phyloP scores from a whole-genome alignment of 805 yeast genomes.

The Candida chauliodis region DNA sequence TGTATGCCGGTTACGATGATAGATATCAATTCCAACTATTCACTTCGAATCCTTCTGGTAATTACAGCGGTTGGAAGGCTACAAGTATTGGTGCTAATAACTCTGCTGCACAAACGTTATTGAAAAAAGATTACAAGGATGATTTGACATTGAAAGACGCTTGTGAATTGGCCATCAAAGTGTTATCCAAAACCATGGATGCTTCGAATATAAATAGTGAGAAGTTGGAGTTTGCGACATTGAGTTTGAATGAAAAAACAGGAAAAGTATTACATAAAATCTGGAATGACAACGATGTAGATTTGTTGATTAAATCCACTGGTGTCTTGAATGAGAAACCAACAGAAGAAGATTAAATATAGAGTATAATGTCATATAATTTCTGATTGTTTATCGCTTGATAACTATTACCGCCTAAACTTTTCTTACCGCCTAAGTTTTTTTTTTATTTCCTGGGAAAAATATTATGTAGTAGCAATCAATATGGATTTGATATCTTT shows the following conservation, averaged over 20 bases:
- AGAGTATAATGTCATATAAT: too few species aligned
- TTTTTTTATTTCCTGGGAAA: too few species aligned
- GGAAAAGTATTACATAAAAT: conserved; percentile 64
- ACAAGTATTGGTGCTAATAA: conserved; percentile 96
- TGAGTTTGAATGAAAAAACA: conserved; percentile 43
- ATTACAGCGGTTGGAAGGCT: conserved; percentile 98
- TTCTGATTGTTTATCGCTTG: too few species aligned
- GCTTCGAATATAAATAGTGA: conserved; percentile 79
- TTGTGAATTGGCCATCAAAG: conserved; percentile 82
- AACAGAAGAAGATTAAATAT: conserved; percentile 24
- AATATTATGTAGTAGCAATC: not conserved
- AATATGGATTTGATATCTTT: conserved; percentile 15
- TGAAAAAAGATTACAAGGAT: conserved; percentile 92
- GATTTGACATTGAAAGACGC: conserved; percentile 73
- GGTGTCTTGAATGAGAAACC: conserved; percentile 55
- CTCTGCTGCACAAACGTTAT: conserved; percentile 90
- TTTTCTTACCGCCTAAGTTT: too few species aligned
- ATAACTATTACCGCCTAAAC: too few species aligned
- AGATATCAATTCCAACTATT: conserved; percentile 85
- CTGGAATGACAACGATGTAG: conserved; percentile 79
- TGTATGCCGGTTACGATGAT: conserved; percentile 94
- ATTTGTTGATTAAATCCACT: conserved; percentile 62
- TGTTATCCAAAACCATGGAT: conserved; percentile 92
- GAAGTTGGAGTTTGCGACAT: conserved; percentile 89
- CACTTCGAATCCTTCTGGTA: conserved; percentile 96